Percentiles rank a stretch among this genome's conserved stretches.
phyloP scores from a whole-genome alignment of 352 stramenopile species.

The Globisporangium nodosum region DNA sequence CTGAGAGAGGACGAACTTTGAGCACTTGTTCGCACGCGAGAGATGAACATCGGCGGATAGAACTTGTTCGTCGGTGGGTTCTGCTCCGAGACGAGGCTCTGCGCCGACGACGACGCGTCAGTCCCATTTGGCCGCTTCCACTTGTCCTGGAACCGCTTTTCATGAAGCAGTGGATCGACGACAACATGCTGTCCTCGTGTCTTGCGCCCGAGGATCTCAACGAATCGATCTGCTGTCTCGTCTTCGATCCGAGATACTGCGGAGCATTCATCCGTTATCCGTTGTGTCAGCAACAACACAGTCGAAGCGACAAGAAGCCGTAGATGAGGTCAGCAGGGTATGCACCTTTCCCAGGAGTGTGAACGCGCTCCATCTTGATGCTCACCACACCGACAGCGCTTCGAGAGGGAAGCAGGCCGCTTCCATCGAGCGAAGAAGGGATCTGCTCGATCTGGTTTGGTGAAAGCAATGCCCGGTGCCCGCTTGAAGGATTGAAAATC shows the following conservation, averaged over 20 bases:
- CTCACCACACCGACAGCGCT: constrained; percentile 14
- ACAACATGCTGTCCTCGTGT: constrained; percentile 43
- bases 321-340: not conserved
- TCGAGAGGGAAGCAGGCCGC: constrained; percentile 1
- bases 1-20: not conserved
- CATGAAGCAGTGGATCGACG: constrained; percentile 47
- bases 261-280: not conserved
- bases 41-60: constrained; percentile 45
- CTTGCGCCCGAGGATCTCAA: constrained; percentile 56
- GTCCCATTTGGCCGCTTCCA: constrained; percentile 26
- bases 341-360: constrained; percentile 21
- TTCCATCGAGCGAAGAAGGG: not conserved
- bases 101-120: constrained; percentile 26
- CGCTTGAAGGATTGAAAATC: constrained; percentile 13
- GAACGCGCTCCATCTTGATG: constrained; percentile 27
- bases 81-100: constrained; percentile 26
- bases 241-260: constrained; percentile 14
- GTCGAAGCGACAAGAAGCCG: not conserved
- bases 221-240: constrained; percentile 35
- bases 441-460: constrained; percentile 12
- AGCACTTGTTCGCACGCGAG: constrained; percentile 25
- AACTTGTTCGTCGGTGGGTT: constrained; percentile 52
- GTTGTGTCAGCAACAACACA: not conserved
- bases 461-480: constrained; percentile 3
- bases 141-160: constrained; percentile 58